A percentile compares a stretch with the other conserved stretches of the same genome.
Conservation (phyloP, 139 green algal species). For the Picochlorum sp. region DNA sequence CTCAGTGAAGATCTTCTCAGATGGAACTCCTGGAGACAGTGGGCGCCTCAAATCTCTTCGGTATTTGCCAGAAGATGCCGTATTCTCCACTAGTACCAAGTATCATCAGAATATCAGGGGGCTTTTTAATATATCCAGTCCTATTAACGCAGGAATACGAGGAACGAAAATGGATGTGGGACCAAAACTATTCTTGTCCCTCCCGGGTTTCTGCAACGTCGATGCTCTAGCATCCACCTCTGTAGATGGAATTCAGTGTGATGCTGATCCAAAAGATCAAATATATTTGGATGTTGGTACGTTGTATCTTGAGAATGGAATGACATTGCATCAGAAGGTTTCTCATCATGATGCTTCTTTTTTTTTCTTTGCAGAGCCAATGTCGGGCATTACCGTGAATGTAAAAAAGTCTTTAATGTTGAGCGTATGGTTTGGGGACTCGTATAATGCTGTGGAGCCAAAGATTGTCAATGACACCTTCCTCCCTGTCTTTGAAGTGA, state of each 20-base stretch:
- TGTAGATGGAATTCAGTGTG: conserved; percentile 28
- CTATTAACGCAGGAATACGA: conserved; percentile 10
- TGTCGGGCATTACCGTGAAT: conserved; percentile 40
- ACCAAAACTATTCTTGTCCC: conserved; percentile 32
- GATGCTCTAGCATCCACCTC: conserved; percentile 16
- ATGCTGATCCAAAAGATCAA: conserved; percentile 6
- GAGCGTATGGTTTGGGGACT: conserved; percentile 27
- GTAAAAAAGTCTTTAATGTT: conserved; percentile 41
- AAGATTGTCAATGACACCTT: conserved; percentile 28
- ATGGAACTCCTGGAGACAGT: not conserved
- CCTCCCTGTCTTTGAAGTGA: conserved; percentile 49
- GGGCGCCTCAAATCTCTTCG: conserved; percentile 20
- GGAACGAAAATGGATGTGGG: conserved; percentile 10
- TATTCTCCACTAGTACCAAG: conserved; percentile 3
- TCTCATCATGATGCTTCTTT: not conserved
- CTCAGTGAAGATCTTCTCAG: not conserved
- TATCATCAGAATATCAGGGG: conserved; percentile 30
- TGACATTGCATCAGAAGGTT: conserved; percentile 5
- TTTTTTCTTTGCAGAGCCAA: conserved; percentile 10
- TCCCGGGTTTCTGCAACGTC: conserved; percentile 31
- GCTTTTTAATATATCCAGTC: conserved; percentile 36
- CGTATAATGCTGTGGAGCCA: conserved; percentile 30
- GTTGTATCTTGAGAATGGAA: conserved; percentile 13
- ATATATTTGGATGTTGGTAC: conserved; percentile 22
- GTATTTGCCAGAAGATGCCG: conserved; percentile 13